Evolutionary conservation across 441 rosid genomes (phyloP).

Genomic region (Populus hybrid): DNA sequence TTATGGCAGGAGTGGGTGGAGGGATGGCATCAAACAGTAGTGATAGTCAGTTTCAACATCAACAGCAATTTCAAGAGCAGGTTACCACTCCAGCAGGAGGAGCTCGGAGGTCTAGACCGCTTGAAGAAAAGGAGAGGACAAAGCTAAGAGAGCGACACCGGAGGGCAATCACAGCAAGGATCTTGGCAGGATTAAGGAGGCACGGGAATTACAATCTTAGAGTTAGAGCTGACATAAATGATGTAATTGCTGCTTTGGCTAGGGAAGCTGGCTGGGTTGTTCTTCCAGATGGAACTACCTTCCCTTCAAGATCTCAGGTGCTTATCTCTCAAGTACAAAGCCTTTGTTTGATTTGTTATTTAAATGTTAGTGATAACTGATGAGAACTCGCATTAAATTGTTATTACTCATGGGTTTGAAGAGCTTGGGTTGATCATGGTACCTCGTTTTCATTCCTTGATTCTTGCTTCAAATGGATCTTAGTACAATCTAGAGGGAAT

Average conservation of each 20-base stretch:
- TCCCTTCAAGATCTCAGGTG: slow-evolving; percentile 96
- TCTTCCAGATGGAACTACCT: slow-evolving; percentile 99
- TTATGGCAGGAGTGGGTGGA: slow-evolving; percentile 48
- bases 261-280: slow-evolving; percentile 99
- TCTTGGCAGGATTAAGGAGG: slow-evolving; percentile 89
- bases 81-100: slow-evolving; percentile 73
- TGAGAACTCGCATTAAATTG: not conserved
- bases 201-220: slow-evolving; percentile 98
- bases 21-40: slow-evolving; percentile 44
- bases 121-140: slow-evolving; percentile 97
- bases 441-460: slow-evolving; percentile 12
- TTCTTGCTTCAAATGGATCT: not conserved
- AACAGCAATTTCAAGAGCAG: slow-evolving; percentile 74
- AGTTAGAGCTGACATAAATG: slow-evolving; percentile 99
- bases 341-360: not conserved
- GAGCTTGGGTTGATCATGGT: slow-evolving; percentile 6
- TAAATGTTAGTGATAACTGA: slow-evolving; percentile 27
- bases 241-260: slow-evolving; percentile 98
- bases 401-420: not conserved
- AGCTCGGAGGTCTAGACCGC: slow-evolving; percentile 76
- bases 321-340: slow-evolving; percentile 20
- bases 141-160: slow-evolving; percentile 97
- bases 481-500: not conserved
- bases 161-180: slow-evolving; percentile 98
- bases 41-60: slow-evolving; percentile 58